phyloP scores from a whole-genome alignment of 208 protist genomes.

The Tetramitus jugosus region DNA sequence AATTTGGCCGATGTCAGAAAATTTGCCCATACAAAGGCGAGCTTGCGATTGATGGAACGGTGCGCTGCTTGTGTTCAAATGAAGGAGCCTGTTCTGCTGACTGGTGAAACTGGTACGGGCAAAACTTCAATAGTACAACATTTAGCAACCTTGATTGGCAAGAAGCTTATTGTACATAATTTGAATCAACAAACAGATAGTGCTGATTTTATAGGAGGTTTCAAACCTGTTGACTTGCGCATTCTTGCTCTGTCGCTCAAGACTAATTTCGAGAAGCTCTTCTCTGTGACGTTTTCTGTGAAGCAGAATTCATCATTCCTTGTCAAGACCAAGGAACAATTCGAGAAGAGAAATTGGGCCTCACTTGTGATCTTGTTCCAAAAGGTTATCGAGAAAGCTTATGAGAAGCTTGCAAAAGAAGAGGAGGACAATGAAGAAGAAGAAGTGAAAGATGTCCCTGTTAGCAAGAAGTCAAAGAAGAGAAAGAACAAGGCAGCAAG shows the following conservation, averaged over 20 bases:
- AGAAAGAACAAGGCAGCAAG: background rate
- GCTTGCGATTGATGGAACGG: slow-evolving; percentile 85
- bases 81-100: slow-evolving; percentile 89
- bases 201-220: slow-evolving; percentile 97
- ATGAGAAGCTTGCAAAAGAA: slow-evolving; percentile 31
- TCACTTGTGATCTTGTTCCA: slow-evolving; percentile 42
- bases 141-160: slow-evolving; percentile 67
- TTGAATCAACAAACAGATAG: slow-evolving; percentile 98
- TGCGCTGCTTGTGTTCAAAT: slow-evolving; percentile 75
- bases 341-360: slow-evolving; percentile 52
- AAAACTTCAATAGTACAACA: slow-evolving; percentile 18
- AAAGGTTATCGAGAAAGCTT: slow-evolving; percentile 40
- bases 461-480: background rate
- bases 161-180: slow-evolving; percentile 91
- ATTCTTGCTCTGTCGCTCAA: slow-evolving; percentile 53
- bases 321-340: slow-evolving; percentile 36
- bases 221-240: slow-evolving; percentile 88
- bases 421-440: background rate
- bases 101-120: slow-evolving; percentile 96
- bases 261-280: slow-evolving; percentile 75
- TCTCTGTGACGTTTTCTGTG: slow-evolving; percentile 79
- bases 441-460: background rate
- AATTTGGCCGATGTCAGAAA: slow-evolving; percentile 49
- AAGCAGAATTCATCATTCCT: slow-evolving; percentile 68
- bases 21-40: slow-evolving; percentile 86